These are phyloP conservation scores for Wickerhamia fluorescens DNA, from an alignment of 805 yeast genomes.

Conservation along the genomic window DNA sequence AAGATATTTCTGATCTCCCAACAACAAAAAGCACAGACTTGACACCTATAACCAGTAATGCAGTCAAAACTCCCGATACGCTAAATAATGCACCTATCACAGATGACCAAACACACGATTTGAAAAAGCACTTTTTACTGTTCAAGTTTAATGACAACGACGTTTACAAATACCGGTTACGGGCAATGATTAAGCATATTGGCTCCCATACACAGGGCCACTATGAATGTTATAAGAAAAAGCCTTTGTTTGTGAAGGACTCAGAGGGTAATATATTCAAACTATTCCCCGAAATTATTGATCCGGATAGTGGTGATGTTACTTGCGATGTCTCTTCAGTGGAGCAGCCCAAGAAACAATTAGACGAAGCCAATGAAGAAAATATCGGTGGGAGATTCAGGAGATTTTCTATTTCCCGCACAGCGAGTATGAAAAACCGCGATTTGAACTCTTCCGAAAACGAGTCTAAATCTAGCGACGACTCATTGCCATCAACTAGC, in stretches of 20 bases:
- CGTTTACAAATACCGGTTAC: constrained; percentile 47
- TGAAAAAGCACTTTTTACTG: constrained; percentile 29
- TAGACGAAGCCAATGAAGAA: neutral
- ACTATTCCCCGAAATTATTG: constrained; percentile 34
- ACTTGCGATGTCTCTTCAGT: constrained; percentile 2
- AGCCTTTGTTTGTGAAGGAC: constrained; percentile 52
- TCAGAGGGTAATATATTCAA: constrained; percentile 34
- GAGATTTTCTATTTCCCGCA: constrained; percentile 5
- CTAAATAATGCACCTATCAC: constrained; percentile 32
- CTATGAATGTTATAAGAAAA: constrained; percentile 79
- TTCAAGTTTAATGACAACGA: constrained; percentile 36
- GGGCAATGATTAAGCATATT: constrained; percentile 73
- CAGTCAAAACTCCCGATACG: constrained; percentile 18
- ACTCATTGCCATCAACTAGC: neutral
- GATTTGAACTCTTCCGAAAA: constrained; percentile 1
- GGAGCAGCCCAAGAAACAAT: neutral
- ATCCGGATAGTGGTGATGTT: constrained; percentile 13
- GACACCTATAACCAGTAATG: too few relatives aligned
- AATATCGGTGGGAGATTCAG: constrained; percentile 1
- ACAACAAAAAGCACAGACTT: neutral
- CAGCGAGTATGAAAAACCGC: constrained; percentile 2
- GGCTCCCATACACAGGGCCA: constrained; percentile 90
- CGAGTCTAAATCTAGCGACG: neutral
- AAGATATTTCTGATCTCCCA: neutral
- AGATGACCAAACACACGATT: constrained; percentile 28